Evolutionary conservation across 2,329 filamentous ascomycete genomes (phyloP).

Genomic region (Claviceps cyperi): DNA sequence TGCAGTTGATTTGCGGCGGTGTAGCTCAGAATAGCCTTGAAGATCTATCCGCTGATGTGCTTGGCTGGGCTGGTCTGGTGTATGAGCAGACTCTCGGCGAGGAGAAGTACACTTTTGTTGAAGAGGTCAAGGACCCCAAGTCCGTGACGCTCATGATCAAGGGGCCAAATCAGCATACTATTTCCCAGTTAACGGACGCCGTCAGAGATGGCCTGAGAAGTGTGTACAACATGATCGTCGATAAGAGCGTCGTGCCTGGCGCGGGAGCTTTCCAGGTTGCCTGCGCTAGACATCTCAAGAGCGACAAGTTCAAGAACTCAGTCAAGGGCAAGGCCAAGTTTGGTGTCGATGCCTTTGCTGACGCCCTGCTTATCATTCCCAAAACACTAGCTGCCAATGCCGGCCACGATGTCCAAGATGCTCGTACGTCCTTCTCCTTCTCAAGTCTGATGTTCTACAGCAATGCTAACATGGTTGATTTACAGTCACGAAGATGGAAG

Average conservation of each 20-base stretch:
- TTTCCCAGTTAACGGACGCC: conserved; percentile 90
- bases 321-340: conserved; percentile 98
- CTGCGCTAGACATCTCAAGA: conserved; percentile 73
- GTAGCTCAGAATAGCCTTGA: conserved; percentile 91
- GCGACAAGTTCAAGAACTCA: conserved; percentile 72
- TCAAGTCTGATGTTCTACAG: conserved; percentile 6
- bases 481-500: conserved; percentile 69
- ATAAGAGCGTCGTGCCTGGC: conserved; percentile 85
- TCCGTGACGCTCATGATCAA: conserved; percentile 97
- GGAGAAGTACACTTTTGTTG: conserved; percentile 97
- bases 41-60: conserved; percentile 70
- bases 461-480: background rate
- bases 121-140: conserved; percentile 97
- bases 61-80: conserved; percentile 91
- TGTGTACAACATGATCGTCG: conserved; percentile 99
- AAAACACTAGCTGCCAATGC: conserved; percentile 95
- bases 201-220: conserved; percentile 88
- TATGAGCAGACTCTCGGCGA: conserved; percentile 96
- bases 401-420: conserved; percentile 92
- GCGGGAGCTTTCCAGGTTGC: conserved; percentile 94
- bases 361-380: conserved; percentile 87
- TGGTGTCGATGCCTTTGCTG: conserved; percentile 87
- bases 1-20: conserved; percentile 90
- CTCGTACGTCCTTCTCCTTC: conserved; percentile 44
- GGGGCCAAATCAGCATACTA: conserved; percentile 92